Percentiles rank a stretch among this genome's conserved stretches.
Conservation (phyloP, 2,329 filamentous ascomycete species). For the Anthostomella pinea region DNA sequence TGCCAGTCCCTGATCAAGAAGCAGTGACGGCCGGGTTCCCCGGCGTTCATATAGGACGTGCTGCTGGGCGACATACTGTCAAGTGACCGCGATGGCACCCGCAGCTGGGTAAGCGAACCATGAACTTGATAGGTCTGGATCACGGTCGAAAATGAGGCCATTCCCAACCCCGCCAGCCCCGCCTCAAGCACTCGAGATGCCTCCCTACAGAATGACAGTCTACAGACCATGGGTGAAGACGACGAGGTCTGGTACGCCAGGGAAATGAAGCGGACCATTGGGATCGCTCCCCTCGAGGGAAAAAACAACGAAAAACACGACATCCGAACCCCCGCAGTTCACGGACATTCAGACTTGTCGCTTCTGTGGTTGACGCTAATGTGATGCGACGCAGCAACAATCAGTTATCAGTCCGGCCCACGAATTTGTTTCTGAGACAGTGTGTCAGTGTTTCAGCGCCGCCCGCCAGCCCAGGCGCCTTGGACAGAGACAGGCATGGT, state of each 20-base stretch:
- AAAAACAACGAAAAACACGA: too few species aligned
- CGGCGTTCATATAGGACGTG: too few species aligned
- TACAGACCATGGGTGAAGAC: not conserved
- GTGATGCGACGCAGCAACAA: conserved; percentile 10
- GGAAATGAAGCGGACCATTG: too few species aligned
- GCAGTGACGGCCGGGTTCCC: too few species aligned
- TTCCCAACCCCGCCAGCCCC: not conserved
- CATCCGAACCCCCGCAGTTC: conserved; percentile 1
- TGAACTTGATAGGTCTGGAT: not conserved
- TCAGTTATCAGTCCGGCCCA: not conserved
- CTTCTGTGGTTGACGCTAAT: conserved; percentile 1
- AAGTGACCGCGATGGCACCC: not conserved
- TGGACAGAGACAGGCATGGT: too few species aligned
- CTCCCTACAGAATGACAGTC: not conserved
- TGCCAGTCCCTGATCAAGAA: too few species aligned
- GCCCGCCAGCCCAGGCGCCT: too few species aligned
- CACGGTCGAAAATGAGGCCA: not conserved
- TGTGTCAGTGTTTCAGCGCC: conserved; percentile 12
- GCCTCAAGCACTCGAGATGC: too few species aligned
- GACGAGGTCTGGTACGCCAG: too few species aligned
- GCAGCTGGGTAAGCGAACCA: not conserved
- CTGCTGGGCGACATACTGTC: too few species aligned
- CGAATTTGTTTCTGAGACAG: conserved; percentile 10
- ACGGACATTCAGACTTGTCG: conserved; percentile 2
- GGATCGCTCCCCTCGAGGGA: too few species aligned